A percentile compares a stretch with the other conserved stretches of the same genome.
Evolutionary conservation across 805 yeast species (phyloP).

Genomic region (Myxozyma geophila): DNA sequence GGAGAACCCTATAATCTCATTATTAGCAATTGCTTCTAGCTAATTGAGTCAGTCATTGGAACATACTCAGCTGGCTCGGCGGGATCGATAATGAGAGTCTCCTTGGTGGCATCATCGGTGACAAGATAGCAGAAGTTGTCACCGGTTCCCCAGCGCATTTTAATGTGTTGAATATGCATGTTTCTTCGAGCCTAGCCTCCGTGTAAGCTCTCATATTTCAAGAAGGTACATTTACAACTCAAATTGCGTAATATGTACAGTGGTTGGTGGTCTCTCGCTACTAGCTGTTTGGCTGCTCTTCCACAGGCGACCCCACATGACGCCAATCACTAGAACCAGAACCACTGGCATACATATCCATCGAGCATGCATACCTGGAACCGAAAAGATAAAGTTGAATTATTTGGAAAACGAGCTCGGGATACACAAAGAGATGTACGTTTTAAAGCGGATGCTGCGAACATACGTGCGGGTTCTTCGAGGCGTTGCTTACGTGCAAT

Average conservation of each 20-base stretch:
- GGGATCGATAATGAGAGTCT: conserved; percentile 89
- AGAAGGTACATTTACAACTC: background rate
- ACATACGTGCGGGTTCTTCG: background rate
- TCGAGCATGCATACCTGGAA: conserved; percentile 12
- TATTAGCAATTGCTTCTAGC: background rate
- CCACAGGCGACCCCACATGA: conserved; percentile 8
- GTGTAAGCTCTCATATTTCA: background rate
- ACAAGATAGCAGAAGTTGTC: conserved; percentile 87
- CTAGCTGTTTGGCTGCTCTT: background rate
- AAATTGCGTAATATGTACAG: conserved; percentile 2
- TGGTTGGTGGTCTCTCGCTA: background rate
- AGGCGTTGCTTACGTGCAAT: too few relatives aligned
- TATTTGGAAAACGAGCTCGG: background rate
- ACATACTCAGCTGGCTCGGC: conserved; percentile 76
- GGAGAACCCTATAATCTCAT: conserved; percentile 46
- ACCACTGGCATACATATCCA: conserved; percentile 1
- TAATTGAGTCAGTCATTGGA: too few relatives aligned
- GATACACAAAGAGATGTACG: background rate
- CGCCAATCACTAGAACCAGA: background rate
- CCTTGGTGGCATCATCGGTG: conserved; percentile 64
- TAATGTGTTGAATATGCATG: conserved; percentile 83
- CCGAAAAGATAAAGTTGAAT: background rate
- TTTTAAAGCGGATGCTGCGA: background rate
- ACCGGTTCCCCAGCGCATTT: conserved; percentile 95
- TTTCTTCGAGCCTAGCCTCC: conserved; percentile 43